These are phyloP conservation scores for Shiraia sp. DNA, from an alignment of 2,329 filamentous ascomycete genomes.

Conservation along the genomic window DNA sequence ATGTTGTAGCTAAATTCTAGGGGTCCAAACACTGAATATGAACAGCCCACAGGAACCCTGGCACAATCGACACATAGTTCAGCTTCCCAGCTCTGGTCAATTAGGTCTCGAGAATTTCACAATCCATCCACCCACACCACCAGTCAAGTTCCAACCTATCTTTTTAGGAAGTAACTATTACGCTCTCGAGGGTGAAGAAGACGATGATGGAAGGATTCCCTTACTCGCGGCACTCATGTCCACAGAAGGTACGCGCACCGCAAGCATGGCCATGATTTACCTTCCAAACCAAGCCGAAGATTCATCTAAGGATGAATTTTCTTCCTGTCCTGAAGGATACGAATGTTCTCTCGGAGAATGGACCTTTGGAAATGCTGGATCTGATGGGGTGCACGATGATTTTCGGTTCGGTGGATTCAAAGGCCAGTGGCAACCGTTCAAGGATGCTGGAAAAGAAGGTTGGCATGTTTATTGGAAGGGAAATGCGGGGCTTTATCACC, in stretches of 20 bases:
- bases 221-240: conserved; percentile 20
- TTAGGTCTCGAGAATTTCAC: conserved; percentile 34
- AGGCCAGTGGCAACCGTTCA: conserved; percentile 18
- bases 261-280: conserved; percentile 14
- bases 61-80: conserved; percentile 18
- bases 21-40: background rate
- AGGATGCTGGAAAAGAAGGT: conserved; percentile 19
- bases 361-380: conserved; percentile 2
- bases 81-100: conserved; percentile 12
- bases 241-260: conserved; percentile 9
- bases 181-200: conserved; percentile 17
- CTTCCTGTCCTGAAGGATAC: conserved; percentile 14
- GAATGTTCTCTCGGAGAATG: conserved; percentile 18
- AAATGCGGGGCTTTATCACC: conserved; percentile 7
- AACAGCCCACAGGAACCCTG: conserved; percentile 19
- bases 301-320: conserved; percentile 6
- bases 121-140: conserved; percentile 18
- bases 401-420: conserved; percentile 15
- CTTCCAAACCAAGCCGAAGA: conserved; percentile 8
- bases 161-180: conserved; percentile 11
- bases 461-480: conserved; percentile 28
- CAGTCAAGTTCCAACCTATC: conserved; percentile 16
- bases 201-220: conserved; percentile 11
- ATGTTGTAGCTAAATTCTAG: background rate
- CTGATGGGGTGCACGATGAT: conserved; percentile 2